Evolutionary conservation across 179 eudicot species (phyloP), one percentile per base, ranked within the genome.

Genomic region (Spergularia azorica): DNA sequence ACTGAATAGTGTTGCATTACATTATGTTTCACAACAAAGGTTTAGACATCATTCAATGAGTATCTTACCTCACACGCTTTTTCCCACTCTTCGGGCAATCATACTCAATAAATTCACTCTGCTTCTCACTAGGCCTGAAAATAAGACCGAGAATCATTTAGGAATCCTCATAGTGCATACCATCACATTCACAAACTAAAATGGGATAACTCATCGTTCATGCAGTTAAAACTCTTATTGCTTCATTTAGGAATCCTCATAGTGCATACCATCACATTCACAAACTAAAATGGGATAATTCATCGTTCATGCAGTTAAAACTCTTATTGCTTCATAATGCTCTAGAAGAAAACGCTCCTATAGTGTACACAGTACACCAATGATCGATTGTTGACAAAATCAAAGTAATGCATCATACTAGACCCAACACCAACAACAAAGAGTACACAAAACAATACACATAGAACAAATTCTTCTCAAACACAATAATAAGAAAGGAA

Each of bases 11-110:
- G 60, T 17, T 58, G 63, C 58, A 58, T 55, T 71, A 43, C 63
- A 79, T 9, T 46, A 75, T 57, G 20, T 62, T 55, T 62, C 73
- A 39, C 9, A 38, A 50, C 52, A 63, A 56, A 15, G 58, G 32
- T 71, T 21, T 73, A 55, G 32, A 68, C 4, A 15, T 20, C 73
- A 66, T 55, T 76, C 41, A 55, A 63, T 80, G 70, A 77, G 82
- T 88, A 82, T 81, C 83, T 78, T 83, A 81, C 97, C 97, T 93
- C 78, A 82, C 82, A 55, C 97, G 95, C 75, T 93, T 93, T 76
- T 86, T 83, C 72, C 84, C 80, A 78, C 74, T 79, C 15, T 79
- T 79, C 17, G 62, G 48, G 84, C 69, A 77, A 75, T 71, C 88
- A 80, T 77, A 67, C 6, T 76, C 83, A 79, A 70, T 62, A 72